Evolutionary conservation across 2,329 filamentous ascomycete species (phyloP), one percentile per base, ranked within the genome.

Genomic region (Ophiostoma ulmi): DNA sequence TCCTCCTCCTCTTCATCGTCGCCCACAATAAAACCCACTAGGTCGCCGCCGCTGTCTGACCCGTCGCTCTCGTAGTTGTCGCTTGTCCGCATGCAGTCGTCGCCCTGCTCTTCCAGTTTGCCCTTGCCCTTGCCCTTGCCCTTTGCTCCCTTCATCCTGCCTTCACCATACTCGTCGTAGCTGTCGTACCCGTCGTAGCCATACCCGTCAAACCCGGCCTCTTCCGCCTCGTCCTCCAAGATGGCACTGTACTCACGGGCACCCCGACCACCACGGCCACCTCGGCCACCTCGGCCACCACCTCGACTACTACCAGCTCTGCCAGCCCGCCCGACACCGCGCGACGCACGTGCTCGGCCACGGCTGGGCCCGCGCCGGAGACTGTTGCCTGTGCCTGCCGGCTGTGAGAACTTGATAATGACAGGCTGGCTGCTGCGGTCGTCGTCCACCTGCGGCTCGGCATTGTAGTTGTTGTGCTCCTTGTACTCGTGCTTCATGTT

Each of bases 21-120:
- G 73, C 81, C 77, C 76, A 89, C 81, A 75, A 91, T 76, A 78
- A 91, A 85, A 79, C 87, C 80, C 74, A 86, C 71, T 17, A 87
- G 77, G 73, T 87, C 85, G 64, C 78, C 80, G 14, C 82, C 83
- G 71, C 80, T 79, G 71, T 86, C 84, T 0, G 82, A 84, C 17
- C 80, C 83, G 73, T 83, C 81, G 22, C 79, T 81, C 68, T 82
- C 81, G 71, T 81, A 76, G 70, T 81, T 73, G 73, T 85, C 83
- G 73, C 83, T 84, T 17, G 83, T 82, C 31, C 82, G 78, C 70
- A 80, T 82, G 74, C 84, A 85, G 72, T 86, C 84, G 72, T 86
- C 84, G 20, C 84, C 85, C 26, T 80, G 67, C 67, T 85, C 83
- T 67, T 86, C 83, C 55, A 73, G 70, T 1, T 72, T 70, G 2